phyloP scores from a whole-genome alignment of 2,329 filamentous ascomycete genomes.

The Fusarium sp. region DNA sequence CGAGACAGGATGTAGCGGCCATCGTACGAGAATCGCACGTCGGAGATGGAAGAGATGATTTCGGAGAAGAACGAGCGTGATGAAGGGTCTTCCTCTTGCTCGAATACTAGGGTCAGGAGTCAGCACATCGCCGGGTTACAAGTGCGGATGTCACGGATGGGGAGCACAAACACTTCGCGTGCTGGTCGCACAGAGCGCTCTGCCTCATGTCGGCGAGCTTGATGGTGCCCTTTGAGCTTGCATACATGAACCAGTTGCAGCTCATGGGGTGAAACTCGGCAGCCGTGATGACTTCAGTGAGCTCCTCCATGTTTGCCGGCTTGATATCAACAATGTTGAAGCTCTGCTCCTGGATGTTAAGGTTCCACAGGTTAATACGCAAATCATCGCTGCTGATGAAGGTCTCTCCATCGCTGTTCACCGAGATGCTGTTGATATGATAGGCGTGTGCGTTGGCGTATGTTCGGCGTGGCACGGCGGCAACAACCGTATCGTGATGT shows the following conservation, averaged over 20 bases:
- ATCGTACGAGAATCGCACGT: conserved; percentile 96
- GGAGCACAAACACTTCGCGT: conserved; percentile 80
- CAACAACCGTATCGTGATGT: conserved; percentile 97
- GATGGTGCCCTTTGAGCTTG: conserved; percentile 98
- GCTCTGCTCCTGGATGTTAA: conserved; percentile 99
- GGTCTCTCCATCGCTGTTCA: conserved; percentile 98
- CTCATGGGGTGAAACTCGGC: conserved; percentile 96
- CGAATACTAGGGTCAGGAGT: conserved; percentile 76
- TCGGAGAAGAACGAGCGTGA: conserved; percentile 99
- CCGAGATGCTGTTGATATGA: conserved; percentile 99
- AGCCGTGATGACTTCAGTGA: conserved; percentile 98
- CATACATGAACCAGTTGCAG: conserved; percentile 99
- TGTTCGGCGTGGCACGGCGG: conserved; percentile 92
- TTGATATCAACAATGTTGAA: conserved; percentile 99
- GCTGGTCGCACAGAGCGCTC: conserved; percentile 94
- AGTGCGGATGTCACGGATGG: neutral
- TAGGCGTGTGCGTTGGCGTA: conserved; percentile 99
- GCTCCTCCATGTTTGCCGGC: conserved; percentile 98
- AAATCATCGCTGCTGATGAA: conserved; percentile 99
- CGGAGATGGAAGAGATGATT: conserved; percentile 99
- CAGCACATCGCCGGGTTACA: conserved; percentile 26
- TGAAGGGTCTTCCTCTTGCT: conserved; percentile 97
- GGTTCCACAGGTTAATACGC: conserved; percentile 97
- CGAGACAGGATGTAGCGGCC: conserved; percentile 97
- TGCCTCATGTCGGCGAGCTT: conserved; percentile 99